Evolutionary conservation across 2,329 filamentous ascomycete genomes (phyloP).

Genomic region (Sporothrix schenckii): DNA sequence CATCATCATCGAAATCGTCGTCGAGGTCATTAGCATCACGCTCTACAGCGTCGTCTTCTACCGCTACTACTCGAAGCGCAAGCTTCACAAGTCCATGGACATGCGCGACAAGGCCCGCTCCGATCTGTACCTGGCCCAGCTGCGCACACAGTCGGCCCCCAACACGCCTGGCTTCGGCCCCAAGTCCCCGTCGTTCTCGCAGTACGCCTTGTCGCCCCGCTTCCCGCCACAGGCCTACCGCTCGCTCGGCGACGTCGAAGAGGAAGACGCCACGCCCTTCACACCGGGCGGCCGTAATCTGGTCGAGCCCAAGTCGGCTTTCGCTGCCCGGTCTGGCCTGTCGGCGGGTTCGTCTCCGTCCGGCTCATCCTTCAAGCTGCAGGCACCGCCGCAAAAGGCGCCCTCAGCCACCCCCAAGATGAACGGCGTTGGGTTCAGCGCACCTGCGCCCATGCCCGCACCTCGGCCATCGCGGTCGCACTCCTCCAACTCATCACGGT

Average conservation of each 20-base stretch:
- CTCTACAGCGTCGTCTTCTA: conserved; percentile 97
- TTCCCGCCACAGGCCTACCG: conserved; percentile 62
- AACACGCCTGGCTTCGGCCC: conserved; percentile 89
- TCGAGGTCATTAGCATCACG: conserved; percentile 86
- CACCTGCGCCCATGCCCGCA: conserved; percentile 33
- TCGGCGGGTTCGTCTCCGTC: conserved; percentile 47
- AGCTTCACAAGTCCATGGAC: conserved; percentile 95
- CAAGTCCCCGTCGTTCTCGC: conserved; percentile 62
- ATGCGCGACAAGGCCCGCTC: conserved; percentile 89
- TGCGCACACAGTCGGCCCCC: conserved; percentile 82
- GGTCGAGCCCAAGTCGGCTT: conserved; percentile 65
- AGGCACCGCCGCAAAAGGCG: conserved; percentile 78
- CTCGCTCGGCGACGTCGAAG: conserved; percentile 45
- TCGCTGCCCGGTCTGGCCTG: conserved; percentile 46
- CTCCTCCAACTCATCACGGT: conserved; percentile 27
- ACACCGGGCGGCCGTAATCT: conserved; percentile 58
- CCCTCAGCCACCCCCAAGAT: conserved; percentile 75
- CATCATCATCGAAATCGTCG: conserved; percentile 93
- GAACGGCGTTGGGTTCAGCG: conserved; percentile 63
- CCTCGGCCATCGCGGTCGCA: conserved; percentile 21
- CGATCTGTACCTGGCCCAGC: conserved; percentile 89
- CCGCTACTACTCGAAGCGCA: conserved; percentile 94
- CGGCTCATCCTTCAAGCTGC: conserved; percentile 68
- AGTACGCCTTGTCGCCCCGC: conserved; percentile 62
- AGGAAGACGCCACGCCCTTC: conserved; percentile 51